These are phyloP conservation scores for Hanseniaspora lachancei DNA, from an alignment of 805 yeast genomes.

Conservation along the genomic window DNA sequence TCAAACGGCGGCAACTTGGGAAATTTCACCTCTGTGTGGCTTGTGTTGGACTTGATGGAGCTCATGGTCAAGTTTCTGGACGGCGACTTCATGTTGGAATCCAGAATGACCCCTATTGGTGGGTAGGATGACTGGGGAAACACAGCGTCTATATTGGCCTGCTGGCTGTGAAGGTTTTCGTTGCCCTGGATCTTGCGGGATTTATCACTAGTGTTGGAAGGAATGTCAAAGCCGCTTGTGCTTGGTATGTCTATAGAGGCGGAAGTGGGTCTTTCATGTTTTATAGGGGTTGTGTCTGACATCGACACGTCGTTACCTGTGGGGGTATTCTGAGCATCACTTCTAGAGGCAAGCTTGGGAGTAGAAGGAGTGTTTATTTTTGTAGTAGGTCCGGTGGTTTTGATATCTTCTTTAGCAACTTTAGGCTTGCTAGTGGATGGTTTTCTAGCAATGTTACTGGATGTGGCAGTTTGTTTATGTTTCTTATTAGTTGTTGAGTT, in stretches of 20 bases:
- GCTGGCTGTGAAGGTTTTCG: neutral
- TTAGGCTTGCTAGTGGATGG: neutral
- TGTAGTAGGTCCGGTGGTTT: neutral
- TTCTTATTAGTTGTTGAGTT: neutral
- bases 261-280: slow-evolving; percentile 15
- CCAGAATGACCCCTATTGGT: slow-evolving; percentile 7
- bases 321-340: slow-evolving; percentile 8
- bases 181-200: neutral
- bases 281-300: slow-evolving; percentile 13
- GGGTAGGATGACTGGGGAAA: slow-evolving; percentile 16
- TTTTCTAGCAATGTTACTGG: neutral
- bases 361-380: neutral
- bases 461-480: neutral
- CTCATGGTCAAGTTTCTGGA: slow-evolving; percentile 25
- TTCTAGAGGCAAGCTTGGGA: neutral
- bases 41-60: slow-evolving; percentile 38
- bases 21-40: slow-evolving; percentile 90
- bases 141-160: neutral
- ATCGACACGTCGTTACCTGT: slow-evolving; percentile 14
- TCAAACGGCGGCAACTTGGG: slow-evolving; percentile 48
- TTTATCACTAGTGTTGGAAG: neutral
- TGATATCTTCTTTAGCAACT: neutral
- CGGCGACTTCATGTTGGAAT: slow-evolving; percentile 13
- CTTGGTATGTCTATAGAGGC: slow-evolving; percentile 27
- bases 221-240: slow-evolving; percentile 25